Percentiles rank a stretch among this genome's conserved stretches.
phyloP scores from a whole-genome alignment of 306 rosid species.

The Mimosa pudica region DNA sequence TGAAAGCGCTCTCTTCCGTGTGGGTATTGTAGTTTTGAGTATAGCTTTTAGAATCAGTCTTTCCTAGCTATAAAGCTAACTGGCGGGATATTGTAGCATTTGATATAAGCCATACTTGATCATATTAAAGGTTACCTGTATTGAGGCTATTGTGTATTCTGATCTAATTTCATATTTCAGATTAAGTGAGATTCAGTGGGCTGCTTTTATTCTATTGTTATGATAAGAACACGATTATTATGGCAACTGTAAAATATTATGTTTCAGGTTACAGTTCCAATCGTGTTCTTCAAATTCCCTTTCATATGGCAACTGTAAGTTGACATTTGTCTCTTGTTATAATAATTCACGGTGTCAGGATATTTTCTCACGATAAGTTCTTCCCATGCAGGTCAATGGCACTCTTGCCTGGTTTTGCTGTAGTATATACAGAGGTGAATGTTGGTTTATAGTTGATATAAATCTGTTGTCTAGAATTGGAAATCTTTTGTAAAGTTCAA shows the following conservation, averaged over 20 bases:
- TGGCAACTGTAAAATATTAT: too few relatives aligned
- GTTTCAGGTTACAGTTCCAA: conserved; percentile 63
- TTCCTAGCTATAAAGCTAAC: conserved; percentile 24
- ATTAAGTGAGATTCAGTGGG: conserved; percentile 97
- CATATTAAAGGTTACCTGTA: conserved; percentile 13
- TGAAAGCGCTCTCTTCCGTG: conserved; percentile 4
- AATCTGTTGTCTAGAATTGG: conserved; percentile 19
- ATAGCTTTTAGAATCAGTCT: conserved; percentile 18
- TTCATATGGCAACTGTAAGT: conserved; percentile 98
- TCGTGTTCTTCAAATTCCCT: conserved; percentile 87
- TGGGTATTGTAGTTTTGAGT: neutral
- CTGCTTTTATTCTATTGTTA: conserved; percentile 73
- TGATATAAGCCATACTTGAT: neutral
- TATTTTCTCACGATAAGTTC: too few relatives aligned
- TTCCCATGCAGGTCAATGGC: conserved; percentile 98
- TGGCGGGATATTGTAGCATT: neutral
- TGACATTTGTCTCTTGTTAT: conserved; percentile 24
- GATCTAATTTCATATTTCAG: conserved; percentile 52
- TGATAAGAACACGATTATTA: too few relatives aligned
- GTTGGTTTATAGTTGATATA: conserved; percentile 28
- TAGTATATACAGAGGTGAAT: conserved; percentile 92
- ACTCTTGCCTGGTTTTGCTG: conserved; percentile 93
- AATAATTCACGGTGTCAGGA: neutral
- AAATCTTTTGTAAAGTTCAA: conserved; percentile 29
- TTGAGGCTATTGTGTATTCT: conserved; percentile 29